Evolutionary conservation across 2,329 filamentous ascomycete genomes (phyloP).

Genomic region (Botrytis porri): DNA sequence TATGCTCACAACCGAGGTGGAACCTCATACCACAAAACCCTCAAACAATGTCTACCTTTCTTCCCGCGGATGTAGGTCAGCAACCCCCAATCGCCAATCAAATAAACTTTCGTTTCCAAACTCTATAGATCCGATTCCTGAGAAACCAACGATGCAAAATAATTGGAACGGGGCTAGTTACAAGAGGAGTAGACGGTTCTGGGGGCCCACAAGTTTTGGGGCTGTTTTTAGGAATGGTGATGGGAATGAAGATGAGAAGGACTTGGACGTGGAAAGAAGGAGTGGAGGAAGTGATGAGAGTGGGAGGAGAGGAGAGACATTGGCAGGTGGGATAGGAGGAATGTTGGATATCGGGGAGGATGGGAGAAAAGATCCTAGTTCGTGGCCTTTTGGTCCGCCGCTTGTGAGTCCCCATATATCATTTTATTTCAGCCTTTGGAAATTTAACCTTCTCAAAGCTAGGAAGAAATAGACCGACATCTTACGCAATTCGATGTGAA

Average conservation of each 20-base stretch:
- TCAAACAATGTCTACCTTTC: background rate
- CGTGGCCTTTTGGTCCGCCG: constrained; percentile 25
- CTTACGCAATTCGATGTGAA: background rate
- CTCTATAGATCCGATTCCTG: background rate
- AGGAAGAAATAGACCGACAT: constrained; percentile 26
- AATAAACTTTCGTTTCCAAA: background rate
- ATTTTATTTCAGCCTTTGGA: background rate
- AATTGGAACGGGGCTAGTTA: constrained; percentile 28
- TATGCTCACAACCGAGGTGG: background rate
- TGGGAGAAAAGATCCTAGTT: constrained; percentile 30
- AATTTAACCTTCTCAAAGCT: constrained; percentile 11
- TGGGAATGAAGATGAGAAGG: background rate
- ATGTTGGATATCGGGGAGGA: constrained; percentile 33
- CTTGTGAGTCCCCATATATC: constrained; percentile 17
- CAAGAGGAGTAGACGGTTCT: constrained; percentile 29
- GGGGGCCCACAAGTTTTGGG: constrained; percentile 35
- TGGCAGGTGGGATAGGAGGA: constrained; percentile 21
- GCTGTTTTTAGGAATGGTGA: constrained; percentile 31
- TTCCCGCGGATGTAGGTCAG: background rate
- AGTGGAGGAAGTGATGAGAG: background rate
- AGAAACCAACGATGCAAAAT: background rate
- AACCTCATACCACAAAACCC: background rate
- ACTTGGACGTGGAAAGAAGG: too few species aligned
- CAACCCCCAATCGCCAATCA: background rate
- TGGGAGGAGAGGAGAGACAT: background rate